phyloP scores from a whole-genome alignment of 2,329 filamentous ascomycete species.

The Gnomoniopsis smithogilvyi region DNA sequence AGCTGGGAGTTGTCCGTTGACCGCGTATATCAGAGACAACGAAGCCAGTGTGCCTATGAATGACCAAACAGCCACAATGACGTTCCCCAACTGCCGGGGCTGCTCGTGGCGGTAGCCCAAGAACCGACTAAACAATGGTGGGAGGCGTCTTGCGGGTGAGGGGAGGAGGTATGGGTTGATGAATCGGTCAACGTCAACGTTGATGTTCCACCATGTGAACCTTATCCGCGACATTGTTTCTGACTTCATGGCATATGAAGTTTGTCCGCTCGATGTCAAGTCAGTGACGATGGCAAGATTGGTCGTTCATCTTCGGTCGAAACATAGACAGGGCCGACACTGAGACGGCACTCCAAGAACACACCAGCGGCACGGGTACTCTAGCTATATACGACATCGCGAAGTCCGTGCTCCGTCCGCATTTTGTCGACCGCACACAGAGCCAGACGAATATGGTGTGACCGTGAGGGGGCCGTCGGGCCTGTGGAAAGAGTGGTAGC shows the following conservation, averaged over 20 bases:
- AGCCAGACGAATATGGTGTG: not conserved
- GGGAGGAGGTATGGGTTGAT: constrained; percentile 68
- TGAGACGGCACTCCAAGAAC: too few species aligned
- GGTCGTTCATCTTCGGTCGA: too few species aligned
- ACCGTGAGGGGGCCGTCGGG: not conserved
- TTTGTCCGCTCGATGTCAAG: not conserved
- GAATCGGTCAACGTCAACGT: constrained; percentile 78
- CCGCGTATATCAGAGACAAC: constrained; percentile 56
- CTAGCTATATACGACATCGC: too few species aligned
- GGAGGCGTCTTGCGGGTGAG: constrained; percentile 62
- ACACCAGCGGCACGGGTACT: too few species aligned
- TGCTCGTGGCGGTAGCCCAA: constrained; percentile 56
- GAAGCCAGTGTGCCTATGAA: constrained; percentile 63
- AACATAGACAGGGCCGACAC: too few species aligned
- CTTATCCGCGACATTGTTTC: not conserved
- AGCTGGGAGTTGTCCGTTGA: constrained; percentile 50
- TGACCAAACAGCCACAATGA: constrained; percentile 59
- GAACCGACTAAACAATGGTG: constrained; percentile 63
- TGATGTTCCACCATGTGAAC: constrained; percentile 53
- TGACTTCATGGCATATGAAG: not conserved
- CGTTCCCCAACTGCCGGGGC: constrained; percentile 47
- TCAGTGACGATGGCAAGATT: too few species aligned
- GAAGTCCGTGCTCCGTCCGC: too few species aligned
- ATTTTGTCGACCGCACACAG: too few species aligned
- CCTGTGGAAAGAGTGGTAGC: not conserved